Evolutionary conservation across 208 protist species (phyloP).

Genomic region (Leishmania martiniquensis): DNA sequence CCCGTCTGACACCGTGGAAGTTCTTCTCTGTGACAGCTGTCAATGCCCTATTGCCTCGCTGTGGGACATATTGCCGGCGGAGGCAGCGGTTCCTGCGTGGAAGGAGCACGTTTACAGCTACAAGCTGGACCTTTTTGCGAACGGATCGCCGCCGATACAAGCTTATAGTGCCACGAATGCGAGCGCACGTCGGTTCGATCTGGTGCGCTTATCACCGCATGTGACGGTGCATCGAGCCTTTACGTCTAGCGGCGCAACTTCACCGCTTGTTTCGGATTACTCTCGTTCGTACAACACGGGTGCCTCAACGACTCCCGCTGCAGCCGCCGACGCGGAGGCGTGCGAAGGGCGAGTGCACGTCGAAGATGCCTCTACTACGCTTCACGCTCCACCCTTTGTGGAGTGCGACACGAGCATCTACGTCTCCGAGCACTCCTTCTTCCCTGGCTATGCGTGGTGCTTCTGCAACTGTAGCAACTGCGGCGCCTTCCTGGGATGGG

Average conservation of each 20-base stretch:
- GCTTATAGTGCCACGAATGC: conserved; percentile 87
- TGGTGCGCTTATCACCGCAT: conserved; percentile 49
- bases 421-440: conserved; percentile 80
- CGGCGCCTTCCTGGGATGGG: conserved; percentile 78
- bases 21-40: conserved; percentile 61
- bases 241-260: not conserved
- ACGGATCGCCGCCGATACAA: conserved; percentile 45
- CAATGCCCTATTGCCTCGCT: conserved; percentile 42
- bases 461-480: conserved; percentile 60
- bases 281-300: not conserved
- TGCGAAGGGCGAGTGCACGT: not conserved
- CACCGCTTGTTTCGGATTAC: not conserved
- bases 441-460: conserved; percentile 77
- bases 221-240: conserved; percentile 12
- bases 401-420: conserved; percentile 38
- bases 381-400: conserved; percentile 17
- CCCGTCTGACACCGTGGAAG: conserved; percentile 18
- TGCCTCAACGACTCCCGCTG: not conserved
- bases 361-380: not conserved
- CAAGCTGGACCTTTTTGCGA: conserved; percentile 72
- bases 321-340: not conserved
- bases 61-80: conserved; percentile 52
- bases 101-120: conserved; percentile 72
- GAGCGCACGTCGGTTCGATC: conserved; percentile 62
- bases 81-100: conserved; percentile 37